Conservation (phyloP, 495 filamentous ascomycete species). For the Apiosordaria backusii region DNA sequence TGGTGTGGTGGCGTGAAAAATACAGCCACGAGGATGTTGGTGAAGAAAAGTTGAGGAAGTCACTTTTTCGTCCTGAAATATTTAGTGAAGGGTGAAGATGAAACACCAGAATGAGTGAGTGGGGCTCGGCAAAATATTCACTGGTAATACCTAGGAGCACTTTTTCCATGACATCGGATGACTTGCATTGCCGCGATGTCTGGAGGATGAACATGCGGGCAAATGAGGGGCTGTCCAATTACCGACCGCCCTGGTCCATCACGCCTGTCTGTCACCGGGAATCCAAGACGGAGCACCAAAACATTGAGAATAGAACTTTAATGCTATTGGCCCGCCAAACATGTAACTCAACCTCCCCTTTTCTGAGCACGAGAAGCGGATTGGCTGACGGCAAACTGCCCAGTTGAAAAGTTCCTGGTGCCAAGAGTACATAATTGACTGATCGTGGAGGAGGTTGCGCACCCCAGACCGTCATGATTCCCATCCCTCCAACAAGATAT, state of each 20-base stretch:
- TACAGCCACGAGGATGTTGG: no score
- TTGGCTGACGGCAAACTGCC: neutral
- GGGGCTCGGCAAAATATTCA: no score
- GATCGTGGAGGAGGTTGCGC: neutral
- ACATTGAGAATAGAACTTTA: neutral
- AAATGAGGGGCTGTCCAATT: neutral
- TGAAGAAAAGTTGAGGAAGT: no score
- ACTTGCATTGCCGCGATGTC: neutral
- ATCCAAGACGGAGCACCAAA: no score
- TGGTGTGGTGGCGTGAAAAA: neutral
- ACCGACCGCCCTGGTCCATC: no score
- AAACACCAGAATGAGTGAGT: no score
- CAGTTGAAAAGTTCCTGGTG: neutral
- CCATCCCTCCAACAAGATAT: neutral
- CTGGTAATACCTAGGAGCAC: no score
- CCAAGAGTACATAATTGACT: neutral
- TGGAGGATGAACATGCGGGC: neutral
- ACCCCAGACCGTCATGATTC: neutral
- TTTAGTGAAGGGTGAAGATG: no score
- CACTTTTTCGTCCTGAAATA: neutral
- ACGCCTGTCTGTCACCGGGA: no score
- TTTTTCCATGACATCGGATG: neutral
- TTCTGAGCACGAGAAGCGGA: neutral
- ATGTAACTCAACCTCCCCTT: neutral
- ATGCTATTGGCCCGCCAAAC: neutral